phyloP scores from a whole-genome alignment of 805 yeast genomes.

The Ogataea thermomethanolica region DNA sequence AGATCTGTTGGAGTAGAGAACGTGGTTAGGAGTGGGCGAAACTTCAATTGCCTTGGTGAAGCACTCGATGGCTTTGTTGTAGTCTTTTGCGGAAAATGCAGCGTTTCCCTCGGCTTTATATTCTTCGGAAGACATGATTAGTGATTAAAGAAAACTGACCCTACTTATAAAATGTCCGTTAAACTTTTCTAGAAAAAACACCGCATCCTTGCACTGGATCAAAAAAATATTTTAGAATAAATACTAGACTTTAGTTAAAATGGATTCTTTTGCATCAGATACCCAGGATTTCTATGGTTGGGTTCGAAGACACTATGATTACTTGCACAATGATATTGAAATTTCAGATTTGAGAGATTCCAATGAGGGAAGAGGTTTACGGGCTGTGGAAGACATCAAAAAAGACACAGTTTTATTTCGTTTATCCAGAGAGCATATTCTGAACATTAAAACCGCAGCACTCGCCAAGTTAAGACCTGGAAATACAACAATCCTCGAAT shows the following conservation, averaged over 20 bases:
- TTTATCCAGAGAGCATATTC: slow-evolving; percentile 55
- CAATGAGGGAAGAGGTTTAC: slow-evolving; percentile 75
- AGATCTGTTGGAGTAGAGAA: slow-evolving; percentile 88
- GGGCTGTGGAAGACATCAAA: slow-evolving; percentile 59
- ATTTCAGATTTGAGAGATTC: slow-evolving; percentile 56
- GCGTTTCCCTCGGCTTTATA: slow-evolving; percentile 91
- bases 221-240: slow-evolving; percentile 2
- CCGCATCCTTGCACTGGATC: slow-evolving; percentile 10
- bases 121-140: slow-evolving; percentile 60
- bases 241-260: background rate
- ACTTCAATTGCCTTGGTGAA: slow-evolving; percentile 87
- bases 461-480: slow-evolving; percentile 35
- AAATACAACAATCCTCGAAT: slow-evolving; percentile 35
- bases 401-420: slow-evolving; percentile 64
- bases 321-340: slow-evolving; percentile 52
- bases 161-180: slow-evolving; percentile 6
- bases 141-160: slow-evolving; percentile 1
- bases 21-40: slow-evolving; percentile 83
- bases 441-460: slow-evolving; percentile 59
- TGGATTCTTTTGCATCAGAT: slow-evolving; percentile 18
- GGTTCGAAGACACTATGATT: slow-evolving; percentile 41
- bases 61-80: slow-evolving; percentile 68
- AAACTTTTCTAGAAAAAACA: slow-evolving; percentile 14
- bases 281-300: slow-evolving; percentile 45
- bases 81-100: slow-evolving; percentile 86